Conservation (phyloP, 306 rosid species). For the Begonia loranthoides region DNA sequence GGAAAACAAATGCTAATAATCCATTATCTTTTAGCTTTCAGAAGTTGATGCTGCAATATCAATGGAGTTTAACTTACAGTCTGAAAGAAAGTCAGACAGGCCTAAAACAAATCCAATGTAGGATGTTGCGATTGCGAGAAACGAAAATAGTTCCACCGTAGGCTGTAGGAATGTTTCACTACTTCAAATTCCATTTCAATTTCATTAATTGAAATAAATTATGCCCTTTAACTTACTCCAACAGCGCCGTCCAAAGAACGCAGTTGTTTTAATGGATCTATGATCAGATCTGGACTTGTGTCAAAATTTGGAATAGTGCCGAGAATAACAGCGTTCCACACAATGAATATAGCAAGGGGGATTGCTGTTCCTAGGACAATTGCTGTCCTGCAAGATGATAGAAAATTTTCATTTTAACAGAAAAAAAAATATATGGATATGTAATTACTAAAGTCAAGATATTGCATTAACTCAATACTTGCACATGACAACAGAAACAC, state of each 20-base stretch:
- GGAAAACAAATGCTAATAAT: too few relatives aligned
- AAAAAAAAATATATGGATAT: too few relatives aligned
- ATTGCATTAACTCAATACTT: too few relatives aligned
- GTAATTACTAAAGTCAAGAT: too few relatives aligned
- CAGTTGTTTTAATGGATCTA: slow-evolving; percentile 62
- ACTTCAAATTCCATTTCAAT: not conserved
- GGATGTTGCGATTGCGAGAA: slow-evolving; percentile 68
- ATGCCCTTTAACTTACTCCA: slow-evolving; percentile 34
- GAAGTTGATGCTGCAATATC: not conserved
- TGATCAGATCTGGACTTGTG: slow-evolving; percentile 23
- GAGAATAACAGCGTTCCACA: slow-evolving; percentile 71
- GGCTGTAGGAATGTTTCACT: slow-evolving; percentile 47
- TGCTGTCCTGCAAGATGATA: slow-evolving; percentile 50
- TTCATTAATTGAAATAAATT: not conserved
- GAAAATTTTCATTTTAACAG: too few relatives aligned
- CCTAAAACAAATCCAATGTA: slow-evolving; percentile 79
- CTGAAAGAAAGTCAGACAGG: slow-evolving; percentile 59
- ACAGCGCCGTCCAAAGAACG: slow-evolving; percentile 44
- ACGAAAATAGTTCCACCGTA: slow-evolving; percentile 53
- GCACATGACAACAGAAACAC: too few relatives aligned
- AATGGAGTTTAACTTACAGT: slow-evolving; percentile 32
- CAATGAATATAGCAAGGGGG: slow-evolving; percentile 54
- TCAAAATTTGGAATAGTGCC: slow-evolving; percentile 43
- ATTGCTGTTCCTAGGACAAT: slow-evolving; percentile 60
- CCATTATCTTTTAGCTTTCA: too few relatives aligned